These are phyloP conservation scores for Aspergillus sp. DNA, from an alignment of 2,329 filamentous ascomycete species.

Conservation along the genomic window DNA sequence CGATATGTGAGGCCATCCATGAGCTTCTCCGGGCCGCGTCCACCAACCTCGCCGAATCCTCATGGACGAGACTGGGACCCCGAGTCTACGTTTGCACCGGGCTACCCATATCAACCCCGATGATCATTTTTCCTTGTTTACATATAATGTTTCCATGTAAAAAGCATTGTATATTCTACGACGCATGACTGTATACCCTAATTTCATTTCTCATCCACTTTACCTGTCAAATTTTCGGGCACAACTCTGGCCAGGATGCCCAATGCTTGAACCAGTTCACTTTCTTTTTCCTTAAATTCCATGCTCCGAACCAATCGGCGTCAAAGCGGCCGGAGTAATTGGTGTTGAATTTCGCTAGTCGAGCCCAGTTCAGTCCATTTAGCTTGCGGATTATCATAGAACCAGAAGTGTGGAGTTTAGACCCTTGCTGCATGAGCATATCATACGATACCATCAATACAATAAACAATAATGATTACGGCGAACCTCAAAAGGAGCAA, in stretches of 20 bases:
- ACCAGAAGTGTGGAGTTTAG: not conserved
- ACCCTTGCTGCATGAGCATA: not conserved
- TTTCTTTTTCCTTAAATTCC: not conserved
- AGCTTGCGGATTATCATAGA: not conserved
- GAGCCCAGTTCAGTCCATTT: not conserved
- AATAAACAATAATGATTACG: conserved; percentile 1
- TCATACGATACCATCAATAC: not conserved
- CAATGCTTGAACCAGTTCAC: not conserved
- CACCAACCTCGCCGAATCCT: conserved; percentile 33
- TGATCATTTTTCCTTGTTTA: not conserved
- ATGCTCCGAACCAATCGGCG: not conserved
- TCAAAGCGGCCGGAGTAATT: conserved; percentile 3
- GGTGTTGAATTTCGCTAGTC: not conserved
- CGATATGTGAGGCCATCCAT: conserved; percentile 48
- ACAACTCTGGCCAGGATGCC: not conserved
- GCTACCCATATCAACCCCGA: conserved; percentile 4
- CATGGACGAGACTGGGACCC: conserved; percentile 37
- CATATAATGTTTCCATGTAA: not conserved
- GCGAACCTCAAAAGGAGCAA: no score
- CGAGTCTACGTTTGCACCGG: conserved; percentile 34
- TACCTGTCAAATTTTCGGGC: not conserved
- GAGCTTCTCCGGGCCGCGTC: conserved; percentile 51
- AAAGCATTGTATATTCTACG: conserved; percentile 14
- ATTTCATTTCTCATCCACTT: not conserved
- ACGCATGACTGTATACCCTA: conserved; percentile 11